Percentiles rank a stretch among this genome's conserved stretches.
Evolutionary conservation across 2,329 filamentous ascomycete genomes (phyloP).

Genomic region (Aplosporella prunicola): DNA sequence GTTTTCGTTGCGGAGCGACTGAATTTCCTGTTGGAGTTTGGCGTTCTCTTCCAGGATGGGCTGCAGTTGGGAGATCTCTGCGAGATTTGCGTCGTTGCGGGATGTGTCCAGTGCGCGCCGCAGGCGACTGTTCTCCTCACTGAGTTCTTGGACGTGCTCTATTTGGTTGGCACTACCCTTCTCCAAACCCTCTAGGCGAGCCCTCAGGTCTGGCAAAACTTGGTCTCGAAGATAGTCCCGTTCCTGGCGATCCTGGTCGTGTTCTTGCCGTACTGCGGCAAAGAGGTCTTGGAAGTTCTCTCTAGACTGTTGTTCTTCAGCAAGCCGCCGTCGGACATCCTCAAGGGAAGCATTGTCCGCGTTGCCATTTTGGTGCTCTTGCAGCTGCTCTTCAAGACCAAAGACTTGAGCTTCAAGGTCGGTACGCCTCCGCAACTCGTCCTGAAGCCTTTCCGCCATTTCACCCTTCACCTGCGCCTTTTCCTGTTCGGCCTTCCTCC

Average conservation of each 20-base stretch:
- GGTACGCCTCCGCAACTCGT: constrained; percentile 68
- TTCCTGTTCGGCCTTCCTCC: constrained; percentile 80
- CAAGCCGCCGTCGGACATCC: constrained; percentile 69
- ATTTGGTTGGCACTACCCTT: constrained; percentile 44
- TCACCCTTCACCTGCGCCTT: constrained; percentile 79
- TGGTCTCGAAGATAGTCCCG: constrained; percentile 92
- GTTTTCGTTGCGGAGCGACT: constrained; percentile 56
- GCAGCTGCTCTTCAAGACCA: constrained; percentile 68
- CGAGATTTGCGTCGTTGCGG: constrained; percentile 9
- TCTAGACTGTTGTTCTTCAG: constrained; percentile 78
- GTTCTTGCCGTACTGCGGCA: constrained; percentile 69
- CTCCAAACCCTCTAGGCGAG: constrained; percentile 70
- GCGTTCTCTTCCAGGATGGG: constrained; percentile 69
- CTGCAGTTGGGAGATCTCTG: constrained; percentile 61
- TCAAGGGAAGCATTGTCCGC: constrained; percentile 66
- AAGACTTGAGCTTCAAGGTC: constrained; percentile 77
- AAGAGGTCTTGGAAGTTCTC: constrained; percentile 91
- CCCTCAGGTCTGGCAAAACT: constrained; percentile 67
- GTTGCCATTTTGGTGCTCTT: constrained; percentile 36
- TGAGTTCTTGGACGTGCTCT: constrained; percentile 8
- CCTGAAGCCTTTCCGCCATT: constrained; percentile 75
- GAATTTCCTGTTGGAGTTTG: constrained; percentile 56
- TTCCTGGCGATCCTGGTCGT: constrained; percentile 75
- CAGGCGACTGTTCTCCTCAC: constrained; percentile 4
- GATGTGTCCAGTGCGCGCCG: constrained; percentile 7